Evolutionary conservation across 495 filamentous ascomycete species (phyloP).

Genomic region (Tetracladium marchalianum): DNA sequence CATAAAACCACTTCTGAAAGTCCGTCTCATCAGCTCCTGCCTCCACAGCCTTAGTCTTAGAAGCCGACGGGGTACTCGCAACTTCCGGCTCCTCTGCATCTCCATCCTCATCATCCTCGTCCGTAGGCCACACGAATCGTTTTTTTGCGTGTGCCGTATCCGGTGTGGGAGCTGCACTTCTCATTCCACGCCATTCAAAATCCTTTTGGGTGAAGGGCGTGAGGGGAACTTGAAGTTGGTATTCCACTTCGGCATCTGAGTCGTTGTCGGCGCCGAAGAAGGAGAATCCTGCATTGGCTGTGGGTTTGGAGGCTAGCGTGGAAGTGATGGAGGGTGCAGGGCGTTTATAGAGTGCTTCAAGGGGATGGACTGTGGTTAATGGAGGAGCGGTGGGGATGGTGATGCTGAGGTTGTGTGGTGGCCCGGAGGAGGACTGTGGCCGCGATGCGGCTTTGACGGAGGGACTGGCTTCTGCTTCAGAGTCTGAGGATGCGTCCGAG

Average conservation of each 20-base stretch:
- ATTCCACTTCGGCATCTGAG: conserved; percentile 37
- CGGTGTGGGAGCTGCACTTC: conserved; percentile 88
- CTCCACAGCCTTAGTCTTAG: conserved; percentile 9
- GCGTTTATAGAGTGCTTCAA: conserved; percentile 37
- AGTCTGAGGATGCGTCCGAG: conserved; percentile 2
- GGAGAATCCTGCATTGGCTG: conserved; percentile 27
- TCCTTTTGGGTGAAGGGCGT: conserved; percentile 76
- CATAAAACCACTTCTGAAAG: conserved; percentile 89
- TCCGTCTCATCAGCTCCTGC: conserved; percentile 38
- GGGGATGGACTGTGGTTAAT: conserved; percentile 11
- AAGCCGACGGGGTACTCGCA: conserved; percentile 20
- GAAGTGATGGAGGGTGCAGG: conserved; percentile 55
- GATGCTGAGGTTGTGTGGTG: conserved; percentile 35
- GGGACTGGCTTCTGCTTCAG: not conserved
- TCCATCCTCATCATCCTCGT: conserved; percentile 23
- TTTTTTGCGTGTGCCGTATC: conserved; percentile 73
- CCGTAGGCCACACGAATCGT: conserved; percentile 36
- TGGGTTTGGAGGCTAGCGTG: conserved; percentile 35
- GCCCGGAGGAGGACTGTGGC: conserved; percentile 29
- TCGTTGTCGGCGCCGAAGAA: conserved; percentile 42
- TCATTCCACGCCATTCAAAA: conserved; percentile 56
- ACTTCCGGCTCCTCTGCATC: conserved; percentile 29
- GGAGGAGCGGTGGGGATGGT: conserved; percentile 30
- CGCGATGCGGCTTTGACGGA: conserved; percentile 11
- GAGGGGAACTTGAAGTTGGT: conserved; percentile 44